These are phyloP conservation scores for Penicillium sp. DNA, from an alignment of 2,329 filamentous ascomycete species.

Conservation along the genomic window DNA sequence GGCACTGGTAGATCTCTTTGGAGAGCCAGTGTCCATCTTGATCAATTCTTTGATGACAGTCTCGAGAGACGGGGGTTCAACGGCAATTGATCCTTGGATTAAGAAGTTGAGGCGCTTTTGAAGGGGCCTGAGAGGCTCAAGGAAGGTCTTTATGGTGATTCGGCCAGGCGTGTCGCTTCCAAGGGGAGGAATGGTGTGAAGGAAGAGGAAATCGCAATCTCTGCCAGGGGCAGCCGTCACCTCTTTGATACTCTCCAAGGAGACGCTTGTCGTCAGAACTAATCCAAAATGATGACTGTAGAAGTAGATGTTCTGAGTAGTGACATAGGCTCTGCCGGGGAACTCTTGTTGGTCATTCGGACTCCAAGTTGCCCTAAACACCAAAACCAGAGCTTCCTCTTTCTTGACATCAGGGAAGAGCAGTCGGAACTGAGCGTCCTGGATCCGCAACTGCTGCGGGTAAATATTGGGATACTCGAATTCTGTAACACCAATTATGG, in stretches of 20 bases:
- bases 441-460: slow-evolving; percentile 72
- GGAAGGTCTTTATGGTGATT: slow-evolving; percentile 85
- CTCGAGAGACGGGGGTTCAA: slow-evolving; percentile 64
- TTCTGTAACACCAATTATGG: slow-evolving; percentile 28
- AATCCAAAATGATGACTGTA: slow-evolving; percentile 93
- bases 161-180: slow-evolving; percentile 62
- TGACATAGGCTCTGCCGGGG: slow-evolving; percentile 81
- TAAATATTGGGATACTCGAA: slow-evolving; percentile 68
- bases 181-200: slow-evolving; percentile 67
- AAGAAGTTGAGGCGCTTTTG: slow-evolving; percentile 80
- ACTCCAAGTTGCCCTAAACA: slow-evolving; percentile 89
- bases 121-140: slow-evolving; percentile 78
- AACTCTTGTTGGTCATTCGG: slow-evolving; percentile 72
- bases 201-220: slow-evolving; percentile 87
- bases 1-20: slow-evolving; percentile 63
- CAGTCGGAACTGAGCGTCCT: slow-evolving; percentile 89
- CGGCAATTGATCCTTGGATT: slow-evolving; percentile 71
- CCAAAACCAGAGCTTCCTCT: slow-evolving; percentile 78
- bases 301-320: slow-evolving; percentile 83
- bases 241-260: slow-evolving; percentile 72
- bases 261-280: slow-evolving; percentile 74
- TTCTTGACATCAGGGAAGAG: slow-evolving; percentile 76
- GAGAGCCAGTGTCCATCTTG: slow-evolving; percentile 63
- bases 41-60: slow-evolving; percentile 68
- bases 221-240: slow-evolving; percentile 84